phyloP scores from a whole-genome alignment of 495 filamentous ascomycete genomes.

The Sabuloglossum arenarium region DNA sequence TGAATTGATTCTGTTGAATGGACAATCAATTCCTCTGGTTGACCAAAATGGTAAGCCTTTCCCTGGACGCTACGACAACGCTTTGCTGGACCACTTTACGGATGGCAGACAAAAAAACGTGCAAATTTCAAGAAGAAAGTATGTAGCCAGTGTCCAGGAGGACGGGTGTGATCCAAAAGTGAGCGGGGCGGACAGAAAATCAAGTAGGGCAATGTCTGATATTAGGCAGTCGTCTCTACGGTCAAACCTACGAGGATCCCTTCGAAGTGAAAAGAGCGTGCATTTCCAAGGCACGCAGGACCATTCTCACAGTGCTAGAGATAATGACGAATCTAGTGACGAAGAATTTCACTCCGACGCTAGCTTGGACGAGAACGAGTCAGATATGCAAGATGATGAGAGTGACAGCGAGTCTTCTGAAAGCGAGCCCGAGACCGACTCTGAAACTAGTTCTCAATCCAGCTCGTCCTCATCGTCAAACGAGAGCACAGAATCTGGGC shows the following conservation, averaged over 20 bases:
- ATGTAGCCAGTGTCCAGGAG: not conserved
- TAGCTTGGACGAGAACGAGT: not conserved
- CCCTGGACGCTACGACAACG: not conserved
- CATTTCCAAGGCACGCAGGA: not conserved
- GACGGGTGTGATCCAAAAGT: not conserved
- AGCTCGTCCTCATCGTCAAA: constrained; percentile 1
- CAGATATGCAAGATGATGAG: constrained; percentile 10
- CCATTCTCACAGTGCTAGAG: not conserved
- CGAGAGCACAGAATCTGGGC: constrained; percentile 1
- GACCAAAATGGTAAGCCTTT: not conserved
- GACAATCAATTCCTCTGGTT: not conserved
- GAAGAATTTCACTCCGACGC: not conserved
- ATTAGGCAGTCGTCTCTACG: not conserved
- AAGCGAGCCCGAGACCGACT: not conserved
- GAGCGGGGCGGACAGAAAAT: not conserved
- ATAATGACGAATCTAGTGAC: constrained; percentile 14
- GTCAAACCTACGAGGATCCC: not conserved
- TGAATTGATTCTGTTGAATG: not conserved
- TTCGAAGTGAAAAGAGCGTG: not conserved
- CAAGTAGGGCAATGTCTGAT: not conserved
- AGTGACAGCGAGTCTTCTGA: not conserved
- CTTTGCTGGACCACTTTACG: not conserved
- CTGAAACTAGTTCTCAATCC: not conserved
- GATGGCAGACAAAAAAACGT: not conserved
- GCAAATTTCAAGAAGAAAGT: not conserved